Conservation (phyloP, 495 filamentous ascomycete species). For the Hypoxylon trugodes region DNA sequence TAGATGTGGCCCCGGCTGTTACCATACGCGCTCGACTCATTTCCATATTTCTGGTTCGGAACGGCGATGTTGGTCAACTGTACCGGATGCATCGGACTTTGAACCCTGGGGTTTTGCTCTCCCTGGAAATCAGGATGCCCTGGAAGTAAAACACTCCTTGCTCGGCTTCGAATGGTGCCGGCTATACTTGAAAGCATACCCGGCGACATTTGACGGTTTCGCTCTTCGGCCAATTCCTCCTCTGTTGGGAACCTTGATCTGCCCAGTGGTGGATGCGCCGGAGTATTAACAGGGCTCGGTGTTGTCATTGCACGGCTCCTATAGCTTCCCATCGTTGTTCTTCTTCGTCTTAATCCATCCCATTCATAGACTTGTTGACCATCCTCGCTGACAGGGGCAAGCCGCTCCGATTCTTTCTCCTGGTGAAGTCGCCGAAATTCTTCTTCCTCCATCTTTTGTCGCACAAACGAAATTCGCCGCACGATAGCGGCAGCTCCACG, state of each 20-base stretch:
- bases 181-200: conserved; percentile 66
- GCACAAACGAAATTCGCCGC: conserved; percentile 77
- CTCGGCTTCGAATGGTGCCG: conserved; percentile 65
- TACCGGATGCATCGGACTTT: conserved; percentile 66
- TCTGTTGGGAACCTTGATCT: conserved; percentile 85
- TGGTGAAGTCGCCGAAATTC: conserved; percentile 82
- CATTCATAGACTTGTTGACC: conserved; percentile 73
- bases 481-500: conserved; percentile 91
- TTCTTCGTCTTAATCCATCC: conserved; percentile 89
- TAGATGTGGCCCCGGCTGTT: conserved; percentile 38
- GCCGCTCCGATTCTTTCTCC: conserved; percentile 73
- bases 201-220: conserved; percentile 56
- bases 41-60: conserved; percentile 57
- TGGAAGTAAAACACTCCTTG: conserved; percentile 60
- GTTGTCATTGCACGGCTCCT: conserved; percentile 48
- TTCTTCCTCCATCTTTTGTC: conserved; percentile 80
- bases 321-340: conserved; percentile 69
- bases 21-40: conserved; percentile 51
- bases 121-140: conserved; percentile 52
- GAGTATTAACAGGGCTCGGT: conserved; percentile 52
- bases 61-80: conserved; percentile 67
- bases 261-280: conserved; percentile 81
- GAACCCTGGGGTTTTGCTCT: conserved; percentile 40
- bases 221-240: conserved; percentile 62
- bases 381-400: conserved; percentile 78